Percentiles rank a stretch among this genome's conserved stretches.
phyloP scores from a whole-genome alignment of 2,329 filamentous ascomycete genomes.

The Paramyrothecium roridum region DNA sequence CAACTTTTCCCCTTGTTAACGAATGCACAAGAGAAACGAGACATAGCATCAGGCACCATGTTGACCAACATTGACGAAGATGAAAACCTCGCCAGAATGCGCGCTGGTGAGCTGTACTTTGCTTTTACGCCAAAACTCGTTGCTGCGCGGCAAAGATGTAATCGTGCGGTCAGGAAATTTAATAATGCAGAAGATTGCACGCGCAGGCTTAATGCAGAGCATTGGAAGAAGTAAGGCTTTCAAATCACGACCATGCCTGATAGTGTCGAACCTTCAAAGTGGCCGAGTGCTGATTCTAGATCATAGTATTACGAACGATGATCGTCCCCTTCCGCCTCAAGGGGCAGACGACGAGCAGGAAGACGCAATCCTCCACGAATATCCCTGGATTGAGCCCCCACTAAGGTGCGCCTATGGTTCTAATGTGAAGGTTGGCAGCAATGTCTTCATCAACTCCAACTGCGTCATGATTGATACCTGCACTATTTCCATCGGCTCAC shows the following conservation, averaged over 20 bases:
- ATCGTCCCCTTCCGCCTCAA: slow-evolving; percentile 58
- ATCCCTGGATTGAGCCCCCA: slow-evolving; percentile 68
- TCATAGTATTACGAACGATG: slow-evolving; percentile 59
- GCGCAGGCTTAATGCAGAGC: slow-evolving; percentile 59
- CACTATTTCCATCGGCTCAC: slow-evolving; percentile 68
- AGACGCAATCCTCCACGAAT: slow-evolving; percentile 58
- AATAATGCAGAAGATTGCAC: slow-evolving; percentile 57
- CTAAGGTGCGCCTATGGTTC: slow-evolving; percentile 75
- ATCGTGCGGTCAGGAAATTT: slow-evolving; percentile 47
- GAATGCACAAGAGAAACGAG: not conserved
- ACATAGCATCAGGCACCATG: not conserved
- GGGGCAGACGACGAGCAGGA: slow-evolving; percentile 59
- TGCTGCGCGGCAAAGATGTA: slow-evolving; percentile 62
- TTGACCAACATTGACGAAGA: not conserved
- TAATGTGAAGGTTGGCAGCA: slow-evolving; percentile 63
- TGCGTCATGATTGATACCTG: slow-evolving; percentile 76
- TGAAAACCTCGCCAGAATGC: slow-evolving; percentile 56
- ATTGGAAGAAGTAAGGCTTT: slow-evolving; percentile 67
- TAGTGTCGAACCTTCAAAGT: not conserved
- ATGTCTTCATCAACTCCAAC: slow-evolving; percentile 74
- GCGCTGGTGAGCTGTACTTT: slow-evolving; percentile 67
- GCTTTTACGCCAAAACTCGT: slow-evolving; percentile 68
- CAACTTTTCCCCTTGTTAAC: too few species aligned
- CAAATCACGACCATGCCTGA: not conserved
- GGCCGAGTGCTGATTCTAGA: not conserved